Percentiles rank a stretch among this genome's conserved stretches.
phyloP scores from a whole-genome alignment of 2,329 filamentous ascomycete genomes.

The Cladophialophora bantiana region DNA sequence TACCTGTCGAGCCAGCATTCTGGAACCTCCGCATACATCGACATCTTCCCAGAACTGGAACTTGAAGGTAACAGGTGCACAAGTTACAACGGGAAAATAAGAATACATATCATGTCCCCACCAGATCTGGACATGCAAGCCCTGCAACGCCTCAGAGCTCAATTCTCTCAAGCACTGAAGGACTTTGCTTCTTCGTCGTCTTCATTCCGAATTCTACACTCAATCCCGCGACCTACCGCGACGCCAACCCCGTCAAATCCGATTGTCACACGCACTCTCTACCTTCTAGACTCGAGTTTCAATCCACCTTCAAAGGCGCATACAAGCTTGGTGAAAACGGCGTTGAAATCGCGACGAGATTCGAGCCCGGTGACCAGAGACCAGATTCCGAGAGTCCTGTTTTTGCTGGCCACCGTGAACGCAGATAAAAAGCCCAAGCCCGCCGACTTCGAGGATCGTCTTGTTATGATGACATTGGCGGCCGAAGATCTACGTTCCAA shows the following conservation, averaged over 20 bases:
- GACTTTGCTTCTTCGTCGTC: conserved; percentile 32
- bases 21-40: no score
- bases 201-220: conserved; percentile 30
- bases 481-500: conserved; percentile 50
- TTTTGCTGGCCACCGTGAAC: conserved; percentile 70
- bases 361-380: not conserved
- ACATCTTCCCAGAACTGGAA: no score
- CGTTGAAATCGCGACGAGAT: conserved; percentile 48
- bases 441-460: conserved; percentile 56
- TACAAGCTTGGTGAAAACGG: conserved; percentile 61
- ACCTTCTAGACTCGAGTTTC: conserved; percentile 71
- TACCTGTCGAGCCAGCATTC: no score
- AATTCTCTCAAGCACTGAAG: conserved; percentile 31
- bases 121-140: conserved; percentile 26
- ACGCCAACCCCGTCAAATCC: conserved; percentile 20
- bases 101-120: conserved; percentile 19
- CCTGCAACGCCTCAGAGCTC: conserved; percentile 25
- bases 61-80: not conserved
- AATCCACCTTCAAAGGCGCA: conserved; percentile 70
- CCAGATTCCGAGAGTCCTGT: conserved; percentile 56
- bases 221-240: conserved; percentile 21
- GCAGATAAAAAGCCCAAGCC: conserved; percentile 66
- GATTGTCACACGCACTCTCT: conserved; percentile 49
- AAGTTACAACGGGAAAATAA: not conserved
- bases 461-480: conserved; percentile 58